Evolutionary conservation across 352 stramenopile species (phyloP), one percentile per base, ranked within the genome.

Genomic region (Phytophthora boehmeriae): DNA sequence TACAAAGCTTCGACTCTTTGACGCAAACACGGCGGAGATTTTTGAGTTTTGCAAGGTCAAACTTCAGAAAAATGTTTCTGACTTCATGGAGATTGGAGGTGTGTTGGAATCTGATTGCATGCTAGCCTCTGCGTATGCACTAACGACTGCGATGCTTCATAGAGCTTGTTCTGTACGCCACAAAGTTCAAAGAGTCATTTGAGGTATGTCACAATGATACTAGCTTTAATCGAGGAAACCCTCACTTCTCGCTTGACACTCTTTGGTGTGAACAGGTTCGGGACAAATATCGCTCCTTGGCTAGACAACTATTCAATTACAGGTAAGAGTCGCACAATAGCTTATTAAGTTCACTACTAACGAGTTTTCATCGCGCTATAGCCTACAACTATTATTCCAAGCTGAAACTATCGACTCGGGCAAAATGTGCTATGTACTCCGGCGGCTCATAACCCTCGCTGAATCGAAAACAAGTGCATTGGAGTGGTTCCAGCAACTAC

Each of bases 121-220:
- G 39, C 35, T 27, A 16, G 27, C 19, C 17, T 19, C 35, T 20
- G 17, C 25, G 22, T 28, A 25, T 48, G 36, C 35, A 32, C 44
- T 46, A 35, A 60, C 23, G 20, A 16, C 35, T 45, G 19, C 2
- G 16, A 22, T 54, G 17, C 39, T 45, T 9, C 52, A 25, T 44
- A 93, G 83, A 91, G 47, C 63, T 93, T 30, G 75, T 91, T 11
- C 41, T 93, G 27, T 83, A 83, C 32, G 72, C 78, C 9, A 42
- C 71, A 17, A 82, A 71, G 20, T 88, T 86, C 46, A 68, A 80
- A 35, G 81, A 91, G 63, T 68, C 76, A 34, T 65, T 53, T 10
- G 49, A 65, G 57, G 83, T 88, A 25, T 30, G 50, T 20, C 20
- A 47, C 20, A 4, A 13, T 25, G 11, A 17, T 35, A 13, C 25